Base-by-base conservation (phyloP, 179 eudicot species). In the Nepenthes alata region DNA sequence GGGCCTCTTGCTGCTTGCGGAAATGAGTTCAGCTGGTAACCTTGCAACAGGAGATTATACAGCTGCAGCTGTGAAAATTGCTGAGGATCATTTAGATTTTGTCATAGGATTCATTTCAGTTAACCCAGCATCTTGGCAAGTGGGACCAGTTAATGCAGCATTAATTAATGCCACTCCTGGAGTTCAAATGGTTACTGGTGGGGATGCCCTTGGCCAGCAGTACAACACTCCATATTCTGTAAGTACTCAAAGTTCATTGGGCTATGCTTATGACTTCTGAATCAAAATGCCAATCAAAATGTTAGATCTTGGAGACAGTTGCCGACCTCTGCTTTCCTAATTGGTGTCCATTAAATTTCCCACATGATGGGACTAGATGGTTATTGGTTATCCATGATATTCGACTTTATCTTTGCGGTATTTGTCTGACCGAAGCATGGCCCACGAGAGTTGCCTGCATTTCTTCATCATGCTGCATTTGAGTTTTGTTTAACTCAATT, bases 21-120 rank as follows among this genome's bases (percentile, higher is more conserved):
- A 91, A 70, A 91, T 91, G 98, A 91, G 98, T 73, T 91, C 98
- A 57, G 79, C 89, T 50, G 98, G 98, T 71, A 91, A 86, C 72
- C 83, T 91, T 65, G 95, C 98, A 63, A 91, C 72, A 58, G 98
- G 98, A 59, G 98, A 89, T 49, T 91, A 91, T 75, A 89, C 98
- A 65, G 87, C 95, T 61, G 88, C 93, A 60, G 98, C 98, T 13
- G 86, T 77, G 10, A 86, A 89, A 77, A 84, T 91, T 60, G 98
- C 98, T 0, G 86, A 83, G 72, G 89, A 86, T 41, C 91, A 91
- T 77, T 77, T 89, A 5, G 98, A 91, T 72, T 91, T 91, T 80
- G 96, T 91, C 39, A 91, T 91, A 53, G 98, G 98, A 15, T 91
- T 91, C 71, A 91, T 91, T 47, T 91, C 98, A 16, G 98, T 91